A percentile compares a stretch with the other conserved stretches of the same genome.
phyloP scores from a whole-genome alignment of 2,329 filamentous ascomycete genomes.

The Aspergillus ochraceus region DNA sequence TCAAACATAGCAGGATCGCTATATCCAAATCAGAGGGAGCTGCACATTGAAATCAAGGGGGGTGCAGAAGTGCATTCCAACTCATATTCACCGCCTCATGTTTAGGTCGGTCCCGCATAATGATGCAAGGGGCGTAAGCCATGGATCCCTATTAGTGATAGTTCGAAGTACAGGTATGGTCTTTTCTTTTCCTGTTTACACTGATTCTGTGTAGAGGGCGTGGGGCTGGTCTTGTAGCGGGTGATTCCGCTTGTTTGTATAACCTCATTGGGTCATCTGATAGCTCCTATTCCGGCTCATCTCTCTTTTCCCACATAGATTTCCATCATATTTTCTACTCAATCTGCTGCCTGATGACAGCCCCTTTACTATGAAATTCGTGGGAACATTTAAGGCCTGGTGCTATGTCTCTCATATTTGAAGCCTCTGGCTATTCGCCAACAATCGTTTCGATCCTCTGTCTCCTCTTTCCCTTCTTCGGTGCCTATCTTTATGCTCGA shows the following conservation, averaged over 20 bases:
- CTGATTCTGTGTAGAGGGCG: too few species aligned
- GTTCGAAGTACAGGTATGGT: neutral
- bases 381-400: neutral
- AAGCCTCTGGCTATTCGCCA: neutral
- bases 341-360: neutral
- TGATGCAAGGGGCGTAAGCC: neutral
- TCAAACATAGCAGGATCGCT: neutral
- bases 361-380: neutral
- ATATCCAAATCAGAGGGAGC: too few species aligned
- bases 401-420: neutral
- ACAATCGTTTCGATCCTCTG: neutral
- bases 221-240: too few species aligned
- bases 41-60: neutral
- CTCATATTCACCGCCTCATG: neutral
- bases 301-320: too few species aligned
- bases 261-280: too few species aligned
- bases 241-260: too few species aligned
- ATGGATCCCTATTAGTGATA: neutral
- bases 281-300: too few species aligned
- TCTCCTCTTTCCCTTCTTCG: neutral
- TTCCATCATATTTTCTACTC: too few species aligned
- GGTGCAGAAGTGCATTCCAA: neutral
- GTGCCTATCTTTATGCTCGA: slow-evolving; percentile 1
- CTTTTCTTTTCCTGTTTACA: neutral
- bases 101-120: neutral